Conservation (phyloP, 2,329 filamentous ascomycete genomes). For the Myriosclerotinia scirpicola region DNA sequence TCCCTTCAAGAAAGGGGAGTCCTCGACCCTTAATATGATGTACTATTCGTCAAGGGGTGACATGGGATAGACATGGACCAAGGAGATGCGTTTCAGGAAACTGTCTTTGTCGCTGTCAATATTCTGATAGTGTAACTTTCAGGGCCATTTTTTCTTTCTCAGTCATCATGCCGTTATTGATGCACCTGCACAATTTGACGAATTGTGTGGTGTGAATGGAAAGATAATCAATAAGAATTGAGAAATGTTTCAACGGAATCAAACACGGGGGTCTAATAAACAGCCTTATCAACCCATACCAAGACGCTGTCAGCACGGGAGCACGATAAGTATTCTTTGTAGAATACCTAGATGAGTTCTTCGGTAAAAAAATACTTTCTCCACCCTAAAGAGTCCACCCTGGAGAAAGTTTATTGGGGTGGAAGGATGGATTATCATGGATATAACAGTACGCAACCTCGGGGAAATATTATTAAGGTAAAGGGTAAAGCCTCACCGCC, state of each 20-base stretch:
- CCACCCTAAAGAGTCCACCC: too few relatives aligned
- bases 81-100: not conserved
- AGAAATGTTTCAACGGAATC: not conserved
- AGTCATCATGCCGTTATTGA: not conserved
- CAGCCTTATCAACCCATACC: conserved; percentile 10
- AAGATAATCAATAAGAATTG: not conserved
- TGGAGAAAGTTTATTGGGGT: not conserved
- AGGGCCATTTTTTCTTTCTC: too few relatives aligned
- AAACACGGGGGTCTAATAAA: conserved; percentile 4
- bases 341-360: too few relatives aligned
- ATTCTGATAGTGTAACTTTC: not conserved
- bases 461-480: not conserved
- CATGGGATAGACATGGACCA: not conserved
- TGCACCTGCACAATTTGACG: too few relatives aligned
- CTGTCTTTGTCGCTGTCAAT: not conserved
- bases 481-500: too few relatives aligned
- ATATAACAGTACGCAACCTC: conserved; percentile 6
- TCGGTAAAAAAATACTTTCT: not conserved
- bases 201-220: too few relatives aligned
- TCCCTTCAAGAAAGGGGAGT: not conserved
- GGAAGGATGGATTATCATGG: not conserved
- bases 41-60: not conserved
- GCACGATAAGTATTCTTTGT: not conserved
- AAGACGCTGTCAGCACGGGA: not conserved
- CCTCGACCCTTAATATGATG: not conserved